These are phyloP conservation scores for Fusarium multiceps DNA, from an alignment of 2,329 filamentous ascomycete genomes.

Conservation along the genomic window DNA sequence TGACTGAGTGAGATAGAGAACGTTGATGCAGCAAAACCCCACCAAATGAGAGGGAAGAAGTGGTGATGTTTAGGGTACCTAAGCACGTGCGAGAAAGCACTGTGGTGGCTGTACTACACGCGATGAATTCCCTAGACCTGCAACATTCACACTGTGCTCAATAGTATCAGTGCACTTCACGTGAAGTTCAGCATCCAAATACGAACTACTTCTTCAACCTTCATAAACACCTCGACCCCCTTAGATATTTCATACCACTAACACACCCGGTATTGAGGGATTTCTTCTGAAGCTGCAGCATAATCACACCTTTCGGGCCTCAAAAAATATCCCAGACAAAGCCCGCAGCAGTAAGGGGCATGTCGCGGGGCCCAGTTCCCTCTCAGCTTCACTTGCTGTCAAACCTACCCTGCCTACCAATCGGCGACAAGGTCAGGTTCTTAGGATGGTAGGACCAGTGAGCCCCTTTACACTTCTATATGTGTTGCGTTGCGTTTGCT, in stretches of 20 bases:
- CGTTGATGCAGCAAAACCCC: constrained; percentile 3
- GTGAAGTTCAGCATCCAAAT: constrained; percentile 25
- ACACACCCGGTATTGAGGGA: constrained; percentile 10
- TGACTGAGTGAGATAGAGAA: neutral
- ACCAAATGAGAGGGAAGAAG: neutral
- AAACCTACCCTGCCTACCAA: constrained; percentile 62
- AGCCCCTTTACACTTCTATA: neutral
- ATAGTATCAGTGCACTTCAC: constrained; percentile 13
- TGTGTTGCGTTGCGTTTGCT: neutral
- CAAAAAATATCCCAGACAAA: constrained; percentile 10
- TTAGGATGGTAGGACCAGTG: constrained; percentile 79
- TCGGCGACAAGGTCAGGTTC: constrained; percentile 86
- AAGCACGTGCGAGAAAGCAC: constrained; percentile 14
- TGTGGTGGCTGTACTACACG: neutral
- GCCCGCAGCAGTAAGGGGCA: constrained; percentile 42
- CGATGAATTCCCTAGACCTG: rapidly evolving
- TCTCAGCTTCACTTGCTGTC: constrained; percentile 74
- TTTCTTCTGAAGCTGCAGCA: constrained; percentile 32
- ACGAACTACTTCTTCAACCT: constrained; percentile 25
- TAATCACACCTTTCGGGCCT: constrained; percentile 37
- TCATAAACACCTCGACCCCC: neutral
- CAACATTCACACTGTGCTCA: constrained; percentile 20
- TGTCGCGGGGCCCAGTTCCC: constrained; percentile 71
- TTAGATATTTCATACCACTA: constrained; percentile 1
- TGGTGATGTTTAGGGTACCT: constrained; percentile 26